Evolutionary conservation across 139 green algal species (phyloP).

Genomic region (Coelastrella sp.): DNA sequence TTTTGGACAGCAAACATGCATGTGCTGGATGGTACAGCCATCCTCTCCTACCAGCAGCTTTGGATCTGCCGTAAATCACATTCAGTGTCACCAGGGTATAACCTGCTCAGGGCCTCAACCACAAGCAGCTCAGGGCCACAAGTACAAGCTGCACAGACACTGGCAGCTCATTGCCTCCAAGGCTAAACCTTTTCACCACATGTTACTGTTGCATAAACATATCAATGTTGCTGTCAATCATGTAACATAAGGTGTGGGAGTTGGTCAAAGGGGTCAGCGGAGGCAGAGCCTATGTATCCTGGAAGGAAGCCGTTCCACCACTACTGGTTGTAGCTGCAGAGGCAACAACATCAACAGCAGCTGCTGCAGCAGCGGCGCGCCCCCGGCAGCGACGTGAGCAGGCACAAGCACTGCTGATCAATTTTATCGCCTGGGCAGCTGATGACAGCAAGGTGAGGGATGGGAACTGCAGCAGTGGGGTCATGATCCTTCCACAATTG

Average conservation of each 20-base stretch:
- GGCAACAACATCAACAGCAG: slow-evolving; percentile 14
- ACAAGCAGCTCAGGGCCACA: no score
- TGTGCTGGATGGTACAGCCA: no score
- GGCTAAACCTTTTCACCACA: no score
- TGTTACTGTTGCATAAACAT: no score
- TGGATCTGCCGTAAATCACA: no score
- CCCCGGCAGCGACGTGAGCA: slow-evolving; percentile 50
- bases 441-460: slow-evolving; percentile 62
- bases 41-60: no score
- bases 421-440: slow-evolving; percentile 74
- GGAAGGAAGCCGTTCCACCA: slow-evolving; percentile 48
- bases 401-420: slow-evolving; percentile 60
- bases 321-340: slow-evolving; percentile 10
- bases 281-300: background rate
- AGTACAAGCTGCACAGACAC: no score
- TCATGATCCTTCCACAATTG: background rate
- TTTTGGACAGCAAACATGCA: no score
- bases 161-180: no score
- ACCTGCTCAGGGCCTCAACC: no score
- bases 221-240: no score
- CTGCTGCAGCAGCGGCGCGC: slow-evolving; percentile 20
- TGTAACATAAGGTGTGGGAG: background rate
- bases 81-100: no score
- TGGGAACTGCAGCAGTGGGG: background rate
- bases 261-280: background rate